Conservation (phyloP, 768 basidiomycete species). For the Mycena rosella region DNA sequence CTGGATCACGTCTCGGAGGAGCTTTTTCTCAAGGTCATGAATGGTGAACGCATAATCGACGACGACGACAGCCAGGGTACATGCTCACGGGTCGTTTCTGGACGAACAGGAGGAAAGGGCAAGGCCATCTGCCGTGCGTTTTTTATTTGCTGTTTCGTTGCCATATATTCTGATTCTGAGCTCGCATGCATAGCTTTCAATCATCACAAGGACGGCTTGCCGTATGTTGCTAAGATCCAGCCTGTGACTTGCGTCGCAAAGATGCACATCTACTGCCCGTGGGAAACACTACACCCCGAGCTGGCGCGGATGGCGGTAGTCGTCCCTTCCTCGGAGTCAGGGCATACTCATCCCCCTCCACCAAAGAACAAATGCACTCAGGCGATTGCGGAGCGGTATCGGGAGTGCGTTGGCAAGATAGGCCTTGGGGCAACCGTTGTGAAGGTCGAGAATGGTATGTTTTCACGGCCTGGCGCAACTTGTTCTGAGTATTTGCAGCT, state of each 20-base stretch:
- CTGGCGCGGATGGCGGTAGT: constrained; percentile 21
- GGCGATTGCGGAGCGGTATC: constrained; percentile 16
- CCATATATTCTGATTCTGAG: background rate
- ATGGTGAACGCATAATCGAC: constrained; percentile 21
- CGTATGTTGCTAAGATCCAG: constrained; percentile 7
- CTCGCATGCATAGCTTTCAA: constrained; percentile 2
- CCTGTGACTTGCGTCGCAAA: constrained; percentile 17
- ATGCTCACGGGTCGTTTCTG: constrained; percentile 25
- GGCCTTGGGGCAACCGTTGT: constrained; percentile 19
- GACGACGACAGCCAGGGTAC: constrained; percentile 20
- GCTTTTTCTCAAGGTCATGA: constrained; percentile 24
- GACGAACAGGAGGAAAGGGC: constrained; percentile 17
- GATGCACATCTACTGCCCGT: constrained; percentile 21
- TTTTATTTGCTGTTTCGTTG: background rate
- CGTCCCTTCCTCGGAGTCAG: constrained; percentile 11
- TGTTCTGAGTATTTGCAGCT: constrained; percentile 18
- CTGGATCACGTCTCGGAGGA: constrained; percentile 26
- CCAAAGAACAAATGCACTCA: constrained; percentile 23
- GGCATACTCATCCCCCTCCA: constrained; percentile 19
- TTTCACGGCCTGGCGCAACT: background rate
- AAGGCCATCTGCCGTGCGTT: constrained; percentile 6
- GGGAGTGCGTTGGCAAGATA: constrained; percentile 23
- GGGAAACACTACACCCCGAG: constrained; percentile 17
- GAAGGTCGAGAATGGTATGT: constrained; percentile 28
- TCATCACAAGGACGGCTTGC: constrained; percentile 21